A percentile compares a stretch with the other conserved stretches of the same genome.
Conservation (phyloP, 768 basidiomycete genomes). For the Tricholomella constricta region DNA sequence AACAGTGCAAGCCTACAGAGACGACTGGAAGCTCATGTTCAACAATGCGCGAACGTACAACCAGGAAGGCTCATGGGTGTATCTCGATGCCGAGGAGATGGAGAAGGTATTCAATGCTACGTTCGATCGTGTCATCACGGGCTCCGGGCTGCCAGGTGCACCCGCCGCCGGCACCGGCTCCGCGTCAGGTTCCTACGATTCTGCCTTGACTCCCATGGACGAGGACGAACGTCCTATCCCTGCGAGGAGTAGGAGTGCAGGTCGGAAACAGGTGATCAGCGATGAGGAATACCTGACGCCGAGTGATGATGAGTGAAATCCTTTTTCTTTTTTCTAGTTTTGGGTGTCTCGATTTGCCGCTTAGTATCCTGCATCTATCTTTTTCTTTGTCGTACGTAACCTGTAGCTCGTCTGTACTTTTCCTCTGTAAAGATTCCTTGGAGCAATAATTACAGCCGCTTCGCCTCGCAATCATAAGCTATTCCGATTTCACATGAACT, state of each 20-base stretch:
- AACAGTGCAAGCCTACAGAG: conserved; percentile 66
- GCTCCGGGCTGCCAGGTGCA: conserved; percentile 77
- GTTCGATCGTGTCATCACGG: conserved; percentile 63
- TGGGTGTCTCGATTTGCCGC: conserved; percentile 2
- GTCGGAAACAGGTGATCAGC: conserved; percentile 74
- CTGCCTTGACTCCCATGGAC: conserved; percentile 79
- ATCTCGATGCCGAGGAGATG: conserved; percentile 92
- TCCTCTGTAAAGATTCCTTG: conserved; percentile 8
- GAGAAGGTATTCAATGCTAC: conserved; percentile 81
- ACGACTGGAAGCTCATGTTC: conserved; percentile 91
- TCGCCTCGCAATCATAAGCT: background rate
- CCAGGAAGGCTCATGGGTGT: conserved; percentile 94
- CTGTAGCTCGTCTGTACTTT: conserved; percentile 6
- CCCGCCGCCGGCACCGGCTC: conserved; percentile 41
- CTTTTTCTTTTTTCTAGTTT: background rate
- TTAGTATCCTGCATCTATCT: conserved; percentile 10
- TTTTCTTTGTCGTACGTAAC: background rate
- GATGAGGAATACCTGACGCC: conserved; percentile 74
- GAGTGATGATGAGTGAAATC: conserved; percentile 65
- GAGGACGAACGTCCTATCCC: conserved; percentile 70
- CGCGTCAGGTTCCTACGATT: conserved; percentile 57
- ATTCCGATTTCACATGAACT: conserved; percentile 9
- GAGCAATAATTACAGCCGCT: conserved; percentile 7
- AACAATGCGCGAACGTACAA: conserved; percentile 93
- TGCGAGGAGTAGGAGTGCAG: conserved; percentile 54